Conservation (phyloP, 768 basidiomycete genomes). For the Termitomyces sp. region DNA sequence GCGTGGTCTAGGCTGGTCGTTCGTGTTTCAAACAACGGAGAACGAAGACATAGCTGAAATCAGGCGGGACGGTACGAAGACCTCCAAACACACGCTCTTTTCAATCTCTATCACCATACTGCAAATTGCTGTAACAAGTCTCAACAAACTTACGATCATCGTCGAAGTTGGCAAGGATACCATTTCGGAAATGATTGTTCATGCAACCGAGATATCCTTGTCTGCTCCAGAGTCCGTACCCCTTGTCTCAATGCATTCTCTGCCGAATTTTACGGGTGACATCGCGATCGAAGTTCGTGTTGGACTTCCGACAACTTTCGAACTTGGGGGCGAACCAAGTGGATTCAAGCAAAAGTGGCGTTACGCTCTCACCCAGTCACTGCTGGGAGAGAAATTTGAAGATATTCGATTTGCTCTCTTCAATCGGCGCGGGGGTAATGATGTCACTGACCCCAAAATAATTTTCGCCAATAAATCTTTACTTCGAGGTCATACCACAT, state of each 20-base stretch:
- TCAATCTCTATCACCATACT: constrained; percentile 1
- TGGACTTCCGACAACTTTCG: constrained; percentile 1
- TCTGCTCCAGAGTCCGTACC: not conserved
- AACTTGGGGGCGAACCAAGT: not conserved
- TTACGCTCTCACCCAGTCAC: constrained; percentile 5
- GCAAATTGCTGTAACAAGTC: not conserved
- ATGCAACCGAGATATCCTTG: not conserved
- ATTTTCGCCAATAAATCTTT: constrained; percentile 12
- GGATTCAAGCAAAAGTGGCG: not conserved
- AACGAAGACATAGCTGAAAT: too few relatives aligned
- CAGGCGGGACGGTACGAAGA: not conserved
- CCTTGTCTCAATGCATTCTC: not conserved
- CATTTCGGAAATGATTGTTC: not conserved
- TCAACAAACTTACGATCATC: not conserved
- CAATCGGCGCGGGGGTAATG: constrained; percentile 1
- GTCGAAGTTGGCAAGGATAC: not conserved
- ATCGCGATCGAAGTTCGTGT: constrained; percentile 1
- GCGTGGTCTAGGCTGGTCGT: constrained; percentile 11
- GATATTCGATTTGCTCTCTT: constrained; percentile 17
- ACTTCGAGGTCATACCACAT: constrained; percentile 10
- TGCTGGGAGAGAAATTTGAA: constrained; percentile 9
- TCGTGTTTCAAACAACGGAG: not conserved
- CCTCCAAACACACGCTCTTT: not conserved
- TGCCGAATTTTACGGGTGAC: constrained; percentile 1
- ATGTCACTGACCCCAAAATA: constrained; percentile 4